Conservation (phyloP, 257 asterid genomes). For the Solanum okadae region DNA sequence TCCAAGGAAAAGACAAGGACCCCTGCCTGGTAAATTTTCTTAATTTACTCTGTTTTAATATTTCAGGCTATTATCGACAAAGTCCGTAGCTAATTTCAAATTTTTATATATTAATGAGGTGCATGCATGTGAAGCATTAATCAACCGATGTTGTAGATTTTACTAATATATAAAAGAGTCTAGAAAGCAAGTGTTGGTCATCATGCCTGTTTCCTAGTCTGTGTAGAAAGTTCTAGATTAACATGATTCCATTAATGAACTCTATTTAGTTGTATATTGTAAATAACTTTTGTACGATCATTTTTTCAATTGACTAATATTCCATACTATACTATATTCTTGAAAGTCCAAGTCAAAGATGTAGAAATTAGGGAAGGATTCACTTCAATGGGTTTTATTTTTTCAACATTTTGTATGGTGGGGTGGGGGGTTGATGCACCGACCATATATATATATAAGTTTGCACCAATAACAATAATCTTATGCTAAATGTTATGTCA, state of each 20-base stretch:
- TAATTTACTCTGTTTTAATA: neutral
- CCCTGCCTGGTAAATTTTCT: conserved; percentile 75
- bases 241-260: neutral
- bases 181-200: neutral
- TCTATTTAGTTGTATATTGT: neutral
- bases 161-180: neutral
- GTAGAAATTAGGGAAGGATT: neutral
- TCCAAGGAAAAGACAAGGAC: conserved; percentile 52
- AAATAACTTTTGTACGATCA: neutral
- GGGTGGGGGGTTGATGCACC: neutral
- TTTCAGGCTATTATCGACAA: neutral
- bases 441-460: neutral
- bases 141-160: neutral
- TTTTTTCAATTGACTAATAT: neutral
- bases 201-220: neutral
- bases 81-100: neutral
- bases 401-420: neutral
- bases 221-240: neutral
- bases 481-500: neutral
- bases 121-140: neutral
- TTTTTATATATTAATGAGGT: neutral
- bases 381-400: neutral
- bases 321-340: neutral
- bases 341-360: neutral
- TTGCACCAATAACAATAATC: neutral